Percentiles rank a stretch among this genome's conserved stretches.
These are phyloP conservation scores for Cercophora samala DNA, from an alignment of 495 filamentous ascomycete genomes.

Conservation along the genomic window DNA sequence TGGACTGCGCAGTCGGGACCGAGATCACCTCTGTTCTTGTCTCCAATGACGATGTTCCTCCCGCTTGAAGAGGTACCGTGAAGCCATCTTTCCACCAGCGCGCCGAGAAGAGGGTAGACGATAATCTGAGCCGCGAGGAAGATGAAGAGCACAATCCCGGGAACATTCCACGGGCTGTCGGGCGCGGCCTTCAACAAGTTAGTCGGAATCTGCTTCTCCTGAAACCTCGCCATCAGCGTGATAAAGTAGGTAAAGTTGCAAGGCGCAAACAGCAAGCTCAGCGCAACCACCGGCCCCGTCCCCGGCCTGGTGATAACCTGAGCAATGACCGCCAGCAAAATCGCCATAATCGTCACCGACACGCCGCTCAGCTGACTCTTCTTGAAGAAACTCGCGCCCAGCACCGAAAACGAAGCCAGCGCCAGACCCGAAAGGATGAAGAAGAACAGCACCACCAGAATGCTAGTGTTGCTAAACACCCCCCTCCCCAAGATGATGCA, in stretches of 20 bases:
- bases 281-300: slow-evolving; percentile 56
- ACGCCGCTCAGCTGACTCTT: slow-evolving; percentile 75
- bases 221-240: slow-evolving; percentile 64
- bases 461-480: slow-evolving; percentile 60
- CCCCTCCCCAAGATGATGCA: slow-evolving; percentile 57
- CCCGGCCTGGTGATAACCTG: slow-evolving; percentile 58
- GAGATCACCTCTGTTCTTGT: slow-evolving; percentile 31
- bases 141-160: slow-evolving; percentile 64
- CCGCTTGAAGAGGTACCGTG: slow-evolving; percentile 69
- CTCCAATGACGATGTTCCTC: slow-evolving; percentile 48
- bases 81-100: slow-evolving; percentile 65
- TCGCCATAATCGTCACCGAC: slow-evolving; percentile 57
- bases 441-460: slow-evolving; percentile 59
- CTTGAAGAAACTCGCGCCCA: slow-evolving; percentile 70
- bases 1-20: slow-evolving; percentile 54
- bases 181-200: slow-evolving; percentile 58
- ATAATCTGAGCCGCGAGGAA: slow-evolving; percentile 71
- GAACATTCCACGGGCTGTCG: slow-evolving; percentile 56
- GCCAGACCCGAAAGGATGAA: slow-evolving; percentile 62
- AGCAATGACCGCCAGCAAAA: slow-evolving; percentile 65
- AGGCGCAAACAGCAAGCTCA: slow-evolving; percentile 70
- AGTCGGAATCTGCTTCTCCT: slow-evolving; percentile 51
- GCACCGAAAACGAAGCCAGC: slow-evolving; percentile 64
- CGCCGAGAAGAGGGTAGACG: slow-evolving; percentile 66
- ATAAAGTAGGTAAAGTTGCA: slow-evolving; percentile 75